Conservation (phyloP, 106 monocot species). For the Dioscorea zingiberensis region DNA sequence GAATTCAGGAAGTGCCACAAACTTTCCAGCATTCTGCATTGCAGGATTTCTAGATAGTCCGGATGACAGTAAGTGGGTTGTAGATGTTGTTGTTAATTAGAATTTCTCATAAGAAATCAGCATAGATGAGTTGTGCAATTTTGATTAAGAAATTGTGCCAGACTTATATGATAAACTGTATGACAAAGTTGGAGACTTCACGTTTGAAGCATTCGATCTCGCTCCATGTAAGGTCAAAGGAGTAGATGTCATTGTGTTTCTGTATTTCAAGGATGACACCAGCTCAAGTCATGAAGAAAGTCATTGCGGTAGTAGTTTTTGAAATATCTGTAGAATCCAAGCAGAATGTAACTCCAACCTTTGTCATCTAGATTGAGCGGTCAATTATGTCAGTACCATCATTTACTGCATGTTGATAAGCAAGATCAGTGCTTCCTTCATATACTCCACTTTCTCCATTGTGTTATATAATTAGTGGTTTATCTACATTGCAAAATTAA, state of each 20-base stretch:
- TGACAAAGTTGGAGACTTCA: slow-evolving; percentile 20
- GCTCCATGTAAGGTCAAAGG: slow-evolving; percentile 88
- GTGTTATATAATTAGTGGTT: slow-evolving; percentile 67
- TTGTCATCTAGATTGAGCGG: slow-evolving; percentile 88
- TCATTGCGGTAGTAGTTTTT: slow-evolving; percentile 50
- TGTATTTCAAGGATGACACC: slow-evolving; percentile 65
- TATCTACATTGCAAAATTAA: slow-evolving; percentile 26
- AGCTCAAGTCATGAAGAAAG: slow-evolving; percentile 43
- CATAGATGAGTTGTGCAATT: too few species aligned
- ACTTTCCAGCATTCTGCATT: slow-evolving; percentile 65
- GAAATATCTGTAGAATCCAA: slow-evolving; percentile 58
- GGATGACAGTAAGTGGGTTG: not conserved
- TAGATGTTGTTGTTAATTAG: too few species aligned
- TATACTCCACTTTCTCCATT: slow-evolving; percentile 92
- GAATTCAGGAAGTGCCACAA: slow-evolving; percentile 69
- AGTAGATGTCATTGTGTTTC: slow-evolving; percentile 63
- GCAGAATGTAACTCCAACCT: slow-evolving; percentile 82
- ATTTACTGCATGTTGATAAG: slow-evolving; percentile 72
- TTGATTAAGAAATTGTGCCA: too few species aligned
- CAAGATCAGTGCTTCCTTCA: slow-evolving; percentile 80
- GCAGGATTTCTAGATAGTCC: slow-evolving; percentile 65
- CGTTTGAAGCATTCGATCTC: slow-evolving; percentile 83
- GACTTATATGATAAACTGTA: not conserved
- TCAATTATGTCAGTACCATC: slow-evolving; percentile 92
- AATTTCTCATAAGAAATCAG: not conserved